Evolutionary conservation across 306 rosid genomes (phyloP), one percentile per base, ranked within the genome.

Genomic region (Prinsepia uniflora): DNA sequence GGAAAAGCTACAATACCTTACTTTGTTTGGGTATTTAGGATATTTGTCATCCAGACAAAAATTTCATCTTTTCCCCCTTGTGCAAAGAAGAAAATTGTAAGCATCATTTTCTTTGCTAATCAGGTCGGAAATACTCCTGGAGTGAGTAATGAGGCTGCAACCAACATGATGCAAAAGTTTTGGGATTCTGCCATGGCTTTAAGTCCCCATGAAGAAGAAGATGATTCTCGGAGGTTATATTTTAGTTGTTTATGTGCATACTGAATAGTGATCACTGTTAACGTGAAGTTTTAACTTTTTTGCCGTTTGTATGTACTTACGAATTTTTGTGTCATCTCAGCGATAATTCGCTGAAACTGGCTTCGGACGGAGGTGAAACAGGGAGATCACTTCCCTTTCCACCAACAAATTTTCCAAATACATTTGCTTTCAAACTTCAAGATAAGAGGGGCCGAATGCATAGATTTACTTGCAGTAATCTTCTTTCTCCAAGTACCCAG

Each of bases 151-250:
- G 97, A 89, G 81, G 86, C 91, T 30, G 74, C 99, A 63, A 86
- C 67, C 81, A 67, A 84, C 65, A 80, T 91, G 96, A 89, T 95
- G 82, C 97, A 95, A 74, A 91, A 86, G 71, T 89, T 95, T 76
- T 95, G 97, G 99, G 97, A 95, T 80, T 95, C 99, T 15, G 96
- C 99, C 78, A 84, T 95, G 96, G 81, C 96, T 71, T 85, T 87
- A 6, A 63, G 75, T 72, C 70, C 91, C 53, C 77, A 78, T 75
- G 89, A 85, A 1, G 96, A 91, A 2, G 96, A 91, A 0, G 99
- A 91, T 4, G 97, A 95, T 14, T 75, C 84, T 39, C 88, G 74
- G 55, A 95, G 99, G 99, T 89, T 76, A 39, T 64, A 50, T 40
- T 58, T 8, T 55, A 19, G 49, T 62, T 78, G 63, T 47, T 47